These are phyloP conservation scores for Huntiella decipiens DNA, from an alignment of 2,329 filamentous ascomycete species.

Conservation along the genomic window DNA sequence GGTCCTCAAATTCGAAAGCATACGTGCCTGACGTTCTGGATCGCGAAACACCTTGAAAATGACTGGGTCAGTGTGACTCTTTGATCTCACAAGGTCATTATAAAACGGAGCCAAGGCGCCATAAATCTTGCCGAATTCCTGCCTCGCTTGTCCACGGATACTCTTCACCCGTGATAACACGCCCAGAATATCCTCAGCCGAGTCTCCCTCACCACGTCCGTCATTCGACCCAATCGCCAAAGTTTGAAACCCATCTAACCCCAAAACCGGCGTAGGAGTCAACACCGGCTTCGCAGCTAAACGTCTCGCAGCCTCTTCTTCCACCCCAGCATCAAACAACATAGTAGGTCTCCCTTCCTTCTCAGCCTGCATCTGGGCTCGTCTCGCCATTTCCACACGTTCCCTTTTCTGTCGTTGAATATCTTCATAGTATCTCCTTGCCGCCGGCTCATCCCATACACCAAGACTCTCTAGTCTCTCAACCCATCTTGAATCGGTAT, in stretches of 20 bases:
- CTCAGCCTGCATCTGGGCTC: slow-evolving; percentile 11
- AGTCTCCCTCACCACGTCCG: not conserved
- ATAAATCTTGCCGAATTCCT: slow-evolving; percentile 84
- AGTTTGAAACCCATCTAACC: slow-evolving; percentile 59
- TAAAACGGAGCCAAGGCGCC: slow-evolving; percentile 80
- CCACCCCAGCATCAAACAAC: slow-evolving; percentile 53
- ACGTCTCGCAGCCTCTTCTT: slow-evolving; percentile 27
- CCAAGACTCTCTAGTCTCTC: slow-evolving; percentile 69
- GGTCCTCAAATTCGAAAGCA: slow-evolving; percentile 59
- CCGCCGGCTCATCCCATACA: slow-evolving; percentile 80
- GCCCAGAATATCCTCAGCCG: slow-evolving; percentile 27
- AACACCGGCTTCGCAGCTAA: slow-evolving; percentile 7
- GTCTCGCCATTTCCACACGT: slow-evolving; percentile 21
- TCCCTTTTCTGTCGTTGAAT: slow-evolving; percentile 42
- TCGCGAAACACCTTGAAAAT: slow-evolving; percentile 76
- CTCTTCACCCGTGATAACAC: slow-evolving; percentile 56
- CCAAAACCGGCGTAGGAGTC: slow-evolving; percentile 13
- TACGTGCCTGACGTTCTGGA: slow-evolving; percentile 76
- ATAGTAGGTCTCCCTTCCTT: slow-evolving; percentile 27
- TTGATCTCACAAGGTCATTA: slow-evolving; percentile 54
- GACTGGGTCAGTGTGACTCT: slow-evolving; percentile 58
- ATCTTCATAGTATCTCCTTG: slow-evolving; percentile 62
- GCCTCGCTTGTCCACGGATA: slow-evolving; percentile 63
- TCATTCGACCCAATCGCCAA: slow-evolving; percentile 32
- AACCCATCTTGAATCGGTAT: slow-evolving; percentile 93